Conservation (phyloP, 768 basidiomycete genomes). For the Rhodosporidiobolus sp. region DNA sequence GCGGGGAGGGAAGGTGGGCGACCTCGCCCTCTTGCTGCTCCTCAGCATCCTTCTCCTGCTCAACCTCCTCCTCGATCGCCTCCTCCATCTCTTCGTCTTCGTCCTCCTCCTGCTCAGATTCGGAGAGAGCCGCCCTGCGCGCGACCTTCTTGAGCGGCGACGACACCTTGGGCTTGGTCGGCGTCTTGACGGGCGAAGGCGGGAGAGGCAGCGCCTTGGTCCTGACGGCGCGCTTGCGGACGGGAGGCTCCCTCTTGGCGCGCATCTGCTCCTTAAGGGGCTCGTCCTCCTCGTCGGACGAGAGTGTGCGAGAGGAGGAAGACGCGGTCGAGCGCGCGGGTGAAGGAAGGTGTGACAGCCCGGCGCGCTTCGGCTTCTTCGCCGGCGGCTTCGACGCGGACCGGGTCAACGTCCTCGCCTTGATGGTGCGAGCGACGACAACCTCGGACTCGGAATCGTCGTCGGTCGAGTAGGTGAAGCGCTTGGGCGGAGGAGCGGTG, state of each 20-base stretch:
- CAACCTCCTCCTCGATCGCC: not conserved
- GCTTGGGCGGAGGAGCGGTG: slow-evolving; percentile 1
- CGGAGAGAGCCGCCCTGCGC: not conserved
- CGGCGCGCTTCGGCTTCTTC: not conserved
- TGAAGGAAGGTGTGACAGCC: slow-evolving; percentile 6
- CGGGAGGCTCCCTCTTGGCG: not conserved
- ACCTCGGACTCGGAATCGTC: not conserved
- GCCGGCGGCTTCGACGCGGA: not conserved
- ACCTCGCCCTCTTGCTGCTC: slow-evolving; percentile 4
- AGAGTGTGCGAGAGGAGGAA: not conserved
- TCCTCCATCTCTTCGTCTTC: not conserved
- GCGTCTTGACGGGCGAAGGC: not conserved
- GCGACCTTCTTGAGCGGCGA: slow-evolving; percentile 19
- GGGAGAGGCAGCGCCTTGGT: not conserved
- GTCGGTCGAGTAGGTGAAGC: not conserved
- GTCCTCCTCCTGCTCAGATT: not conserved
- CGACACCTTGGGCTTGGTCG: slow-evolving; percentile 11
- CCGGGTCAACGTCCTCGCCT: not conserved
- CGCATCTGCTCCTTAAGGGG: not conserved
- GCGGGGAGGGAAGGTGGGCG: not conserved
- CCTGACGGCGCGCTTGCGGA: not conserved
- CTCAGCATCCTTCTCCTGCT: too few relatives aligned
- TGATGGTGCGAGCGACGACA: not conserved
- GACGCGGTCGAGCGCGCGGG: slow-evolving; percentile 14
- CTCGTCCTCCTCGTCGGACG: not conserved